These are phyloP conservation scores for Monilinia fructicola DNA, from an alignment of 2,329 filamentous ascomycete genomes.

Conservation along the genomic window DNA sequence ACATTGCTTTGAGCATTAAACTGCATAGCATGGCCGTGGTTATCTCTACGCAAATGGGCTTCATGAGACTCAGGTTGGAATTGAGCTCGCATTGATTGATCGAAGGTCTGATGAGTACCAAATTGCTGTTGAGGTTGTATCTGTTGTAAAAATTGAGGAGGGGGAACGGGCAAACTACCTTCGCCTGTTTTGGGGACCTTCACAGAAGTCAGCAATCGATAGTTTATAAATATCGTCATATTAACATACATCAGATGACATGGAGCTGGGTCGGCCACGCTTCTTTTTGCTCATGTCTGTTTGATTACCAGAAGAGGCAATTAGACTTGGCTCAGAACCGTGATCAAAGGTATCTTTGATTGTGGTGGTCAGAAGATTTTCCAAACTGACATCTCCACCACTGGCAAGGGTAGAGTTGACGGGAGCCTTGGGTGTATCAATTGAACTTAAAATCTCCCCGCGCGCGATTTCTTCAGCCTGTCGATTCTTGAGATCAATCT, in stretches of 20 bases:
- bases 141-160: conserved; percentile 1
- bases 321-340: conserved; percentile 9
- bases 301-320: background rate
- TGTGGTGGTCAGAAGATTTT: background rate
- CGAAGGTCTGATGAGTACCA: background rate
- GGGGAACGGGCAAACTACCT: conserved; percentile 27
- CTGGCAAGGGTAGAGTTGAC: conserved; percentile 17
- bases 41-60: background rate
- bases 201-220: conserved; percentile 8
- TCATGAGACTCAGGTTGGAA: conserved; percentile 8
- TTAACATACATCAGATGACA: conserved; percentile 29
- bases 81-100: conserved; percentile 7
- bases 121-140: background rate
- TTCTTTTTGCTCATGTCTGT: conserved; percentile 33
- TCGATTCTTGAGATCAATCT: conserved; percentile 36
- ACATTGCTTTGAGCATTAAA: background rate
- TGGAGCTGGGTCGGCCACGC: conserved; percentile 27
- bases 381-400: conserved; percentile 21
- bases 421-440: conserved; percentile 20
- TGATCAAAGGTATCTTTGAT: background rate
- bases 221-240: conserved; percentile 9
- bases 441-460: conserved; percentile 35
- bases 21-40: conserved; percentile 6
- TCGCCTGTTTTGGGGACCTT: conserved; percentile 30
- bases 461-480: conserved; percentile 35